phyloP scores from a whole-genome alignment of 2,329 filamentous ascomycete species.

The Peltaster fructicola region DNA sequence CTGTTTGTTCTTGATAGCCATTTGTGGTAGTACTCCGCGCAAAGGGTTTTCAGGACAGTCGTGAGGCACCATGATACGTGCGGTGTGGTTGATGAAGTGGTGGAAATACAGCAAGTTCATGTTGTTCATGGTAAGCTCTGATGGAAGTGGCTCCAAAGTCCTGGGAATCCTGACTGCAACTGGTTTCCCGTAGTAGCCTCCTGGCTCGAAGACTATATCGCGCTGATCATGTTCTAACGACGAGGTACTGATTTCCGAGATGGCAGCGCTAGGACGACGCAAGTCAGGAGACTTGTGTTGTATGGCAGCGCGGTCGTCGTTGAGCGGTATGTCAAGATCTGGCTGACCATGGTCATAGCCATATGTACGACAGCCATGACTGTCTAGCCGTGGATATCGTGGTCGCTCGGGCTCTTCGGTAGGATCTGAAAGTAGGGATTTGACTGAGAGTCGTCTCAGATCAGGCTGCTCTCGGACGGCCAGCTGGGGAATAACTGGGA shows the following conservation, averaged over 20 bases:
- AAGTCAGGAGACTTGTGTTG: slow-evolving; percentile 16
- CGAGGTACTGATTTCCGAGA: slow-evolving; percentile 13
- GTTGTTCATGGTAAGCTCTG: slow-evolving; percentile 46
- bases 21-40: slow-evolving; percentile 42
- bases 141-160: slow-evolving; percentile 37
- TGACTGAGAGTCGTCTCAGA: slow-evolving; percentile 42
- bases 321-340: slow-evolving; percentile 52
- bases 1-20: slow-evolving; percentile 52
- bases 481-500: slow-evolving; percentile 6
- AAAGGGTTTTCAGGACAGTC: slow-evolving; percentile 45
- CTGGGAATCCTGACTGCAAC: slow-evolving; percentile 47
- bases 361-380: slow-evolving; percentile 29
- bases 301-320: slow-evolving; percentile 53
- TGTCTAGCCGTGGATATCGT: slow-evolving; percentile 5
- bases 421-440: slow-evolving; percentile 42
- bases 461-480: slow-evolving; percentile 23
- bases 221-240: slow-evolving; percentile 12
- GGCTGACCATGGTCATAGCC: slow-evolving; percentile 54
- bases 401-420: slow-evolving; percentile 18
- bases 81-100: slow-evolving; percentile 65
- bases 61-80: slow-evolving; percentile 45
- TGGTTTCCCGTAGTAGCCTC: slow-evolving; percentile 52
- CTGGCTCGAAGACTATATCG: slow-evolving; percentile 37
- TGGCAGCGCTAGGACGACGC: slow-evolving; percentile 14
- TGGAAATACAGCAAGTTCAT: slow-evolving; percentile 68